phyloP scores from a whole-genome alignment of 2,329 filamentous ascomycete species.

The Aspergillus ochraceus region DNA sequence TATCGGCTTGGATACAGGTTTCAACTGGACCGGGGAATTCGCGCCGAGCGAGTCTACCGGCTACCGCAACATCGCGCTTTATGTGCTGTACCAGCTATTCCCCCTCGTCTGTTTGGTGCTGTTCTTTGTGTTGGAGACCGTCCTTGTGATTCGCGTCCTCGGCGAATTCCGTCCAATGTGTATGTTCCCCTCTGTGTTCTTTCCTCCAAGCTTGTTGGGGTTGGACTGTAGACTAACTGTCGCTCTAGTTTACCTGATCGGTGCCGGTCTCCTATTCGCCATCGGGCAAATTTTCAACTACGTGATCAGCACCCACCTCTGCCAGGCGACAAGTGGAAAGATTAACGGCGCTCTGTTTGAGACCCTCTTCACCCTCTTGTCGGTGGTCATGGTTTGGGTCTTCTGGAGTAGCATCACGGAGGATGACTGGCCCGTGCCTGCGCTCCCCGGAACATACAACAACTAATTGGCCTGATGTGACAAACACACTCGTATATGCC shows the following conservation, averaged over 20 bases:
- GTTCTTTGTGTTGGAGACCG: conserved; percentile 79
- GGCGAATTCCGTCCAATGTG: conserved; percentile 89
- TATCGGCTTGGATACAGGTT: conserved; percentile 91
- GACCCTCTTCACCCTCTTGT: conserved; percentile 83
- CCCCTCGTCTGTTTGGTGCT: conserved; percentile 86
- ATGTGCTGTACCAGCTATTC: conserved; percentile 88
- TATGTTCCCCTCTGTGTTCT: conserved; percentile 42
- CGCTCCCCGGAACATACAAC: conserved; percentile 30
- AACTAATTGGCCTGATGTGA: not conserved
- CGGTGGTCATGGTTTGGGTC: conserved; percentile 81
- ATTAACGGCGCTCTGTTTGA: conserved; percentile 94
- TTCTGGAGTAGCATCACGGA: conserved; percentile 99
- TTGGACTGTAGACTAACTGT: conserved; percentile 1
- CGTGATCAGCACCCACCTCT: conserved; percentile 86
- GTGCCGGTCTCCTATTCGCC: conserved; percentile 78
- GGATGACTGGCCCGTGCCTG: conserved; percentile 83
- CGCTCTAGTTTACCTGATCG: conserved; percentile 66
- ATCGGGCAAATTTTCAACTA: conserved; percentile 97
- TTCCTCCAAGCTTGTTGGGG: not conserved
- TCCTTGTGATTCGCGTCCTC: conserved; percentile 81
- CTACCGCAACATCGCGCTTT: conserved; percentile 79
- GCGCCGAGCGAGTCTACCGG: conserved; percentile 55
- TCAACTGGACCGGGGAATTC: conserved; percentile 80
- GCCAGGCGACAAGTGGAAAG: conserved; percentile 75
- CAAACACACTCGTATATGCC: not conserved